phyloP scores from a whole-genome alignment of 345 rosid species.

The Sisymbrium altissimum region DNA sequence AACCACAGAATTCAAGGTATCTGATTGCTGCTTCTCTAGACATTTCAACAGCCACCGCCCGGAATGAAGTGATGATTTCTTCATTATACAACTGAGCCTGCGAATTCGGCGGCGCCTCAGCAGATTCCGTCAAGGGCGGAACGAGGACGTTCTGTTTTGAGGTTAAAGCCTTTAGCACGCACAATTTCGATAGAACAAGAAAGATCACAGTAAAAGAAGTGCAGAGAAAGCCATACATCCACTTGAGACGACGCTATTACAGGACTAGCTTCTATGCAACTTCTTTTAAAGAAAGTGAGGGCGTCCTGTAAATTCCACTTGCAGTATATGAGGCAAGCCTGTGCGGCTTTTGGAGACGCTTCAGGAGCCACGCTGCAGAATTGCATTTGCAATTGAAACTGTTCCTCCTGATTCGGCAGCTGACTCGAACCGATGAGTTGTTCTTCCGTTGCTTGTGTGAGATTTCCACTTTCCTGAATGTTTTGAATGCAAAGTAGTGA shows the following conservation, averaged over 20 bases:
- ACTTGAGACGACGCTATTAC: not conserved
- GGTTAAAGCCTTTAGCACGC: not conserved
- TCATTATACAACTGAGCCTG: too few relatives aligned
- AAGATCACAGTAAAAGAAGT: not conserved
- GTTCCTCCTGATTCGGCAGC: too few relatives aligned
- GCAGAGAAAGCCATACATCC: constrained; percentile 3
- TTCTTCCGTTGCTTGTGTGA: too few relatives aligned
- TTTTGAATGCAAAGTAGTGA: too few relatives aligned
- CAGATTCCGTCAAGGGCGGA: not conserved
- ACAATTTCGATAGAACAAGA: not conserved
- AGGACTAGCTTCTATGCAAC: not conserved
- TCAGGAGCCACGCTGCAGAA: too few relatives aligned
- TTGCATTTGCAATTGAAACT: too few relatives aligned
- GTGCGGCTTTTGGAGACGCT: too few relatives aligned
- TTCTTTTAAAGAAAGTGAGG: too few relatives aligned
- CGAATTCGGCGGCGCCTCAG: not conserved
- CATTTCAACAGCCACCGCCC: not conserved
- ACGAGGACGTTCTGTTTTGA: not conserved
- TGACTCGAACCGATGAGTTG: too few relatives aligned
- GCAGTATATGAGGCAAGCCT: too few relatives aligned
- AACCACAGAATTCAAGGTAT: not conserved
- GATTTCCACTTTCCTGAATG: too few relatives aligned
- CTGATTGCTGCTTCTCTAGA: not conserved
- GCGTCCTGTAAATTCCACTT: too few relatives aligned
- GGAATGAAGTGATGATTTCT: not conserved